Conservation (phyloP, 2,329 filamentous ascomycete genomes). For the Penicillium sp. region DNA sequence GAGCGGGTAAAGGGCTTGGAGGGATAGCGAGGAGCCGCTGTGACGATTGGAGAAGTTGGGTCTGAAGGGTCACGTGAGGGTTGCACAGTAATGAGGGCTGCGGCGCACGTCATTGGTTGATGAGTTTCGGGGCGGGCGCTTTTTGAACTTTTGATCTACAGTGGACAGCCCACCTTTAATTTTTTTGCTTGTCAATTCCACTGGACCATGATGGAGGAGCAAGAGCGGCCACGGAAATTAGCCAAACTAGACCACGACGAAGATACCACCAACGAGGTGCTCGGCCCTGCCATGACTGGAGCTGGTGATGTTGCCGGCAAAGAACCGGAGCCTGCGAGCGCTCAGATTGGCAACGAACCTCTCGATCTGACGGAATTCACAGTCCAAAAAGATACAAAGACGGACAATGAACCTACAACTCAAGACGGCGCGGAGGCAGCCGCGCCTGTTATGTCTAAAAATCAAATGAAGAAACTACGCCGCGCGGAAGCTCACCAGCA, state of each 20-base stretch:
- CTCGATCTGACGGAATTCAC: conserved; percentile 2
- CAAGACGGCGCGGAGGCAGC: conserved; percentile 7
- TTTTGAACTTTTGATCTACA: conserved; percentile 19
- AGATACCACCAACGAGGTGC: conserved; percentile 15
- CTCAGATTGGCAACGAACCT: conserved; percentile 11
- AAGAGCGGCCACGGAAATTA: conserved; percentile 55
- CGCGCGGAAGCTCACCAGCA: conserved; percentile 74
- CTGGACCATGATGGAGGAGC: conserved; percentile 48
- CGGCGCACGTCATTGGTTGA: conserved; percentile 26
- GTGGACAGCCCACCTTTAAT: conserved; percentile 7
- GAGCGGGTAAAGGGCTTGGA: conserved; percentile 19
- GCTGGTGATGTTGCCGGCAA: conserved; percentile 17
- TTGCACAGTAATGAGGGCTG: conserved; percentile 31
- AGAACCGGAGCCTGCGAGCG: conserved; percentile 8
- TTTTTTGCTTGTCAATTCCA: not conserved
- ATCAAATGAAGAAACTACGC: conserved; percentile 74
- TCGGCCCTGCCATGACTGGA: conserved; percentile 31
- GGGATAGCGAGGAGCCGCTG: conserved; percentile 18
- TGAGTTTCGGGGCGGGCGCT: conserved; percentile 7
- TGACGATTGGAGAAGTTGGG: conserved; percentile 28
- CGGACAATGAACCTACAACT: not conserved
- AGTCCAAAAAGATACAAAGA: not conserved
- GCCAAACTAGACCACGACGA: conserved; percentile 49
- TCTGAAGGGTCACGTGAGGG: conserved; percentile 27
- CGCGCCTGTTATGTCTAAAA: conserved; percentile 66